phyloP scores from a whole-genome alignment of 371 early-diverging fungal species.

The Phascolomyces articulosus region DNA sequence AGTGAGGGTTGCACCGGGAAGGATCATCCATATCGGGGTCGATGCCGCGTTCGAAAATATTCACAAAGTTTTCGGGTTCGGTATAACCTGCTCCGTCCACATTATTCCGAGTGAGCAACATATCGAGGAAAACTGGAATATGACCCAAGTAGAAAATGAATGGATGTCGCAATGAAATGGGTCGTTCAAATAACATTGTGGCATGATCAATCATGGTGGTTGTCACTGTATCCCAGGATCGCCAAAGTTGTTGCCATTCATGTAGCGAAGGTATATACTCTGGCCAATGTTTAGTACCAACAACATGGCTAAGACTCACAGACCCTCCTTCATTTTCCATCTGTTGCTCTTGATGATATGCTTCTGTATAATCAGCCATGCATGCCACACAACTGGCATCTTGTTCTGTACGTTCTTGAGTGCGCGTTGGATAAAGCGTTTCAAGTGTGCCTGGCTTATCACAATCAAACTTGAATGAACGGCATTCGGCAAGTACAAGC shows the following conservation, averaged over 20 bases:
- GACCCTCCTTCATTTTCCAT: constrained; percentile 8
- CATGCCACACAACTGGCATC: constrained; percentile 13
- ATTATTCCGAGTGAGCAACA: constrained; percentile 70
- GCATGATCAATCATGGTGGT: constrained; percentile 59
- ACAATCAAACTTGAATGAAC: constrained; percentile 61
- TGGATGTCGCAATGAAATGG: constrained; percentile 87
- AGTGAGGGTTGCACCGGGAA: constrained; percentile 78
- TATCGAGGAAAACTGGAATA: constrained; percentile 86
- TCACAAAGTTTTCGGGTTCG: constrained; percentile 64
- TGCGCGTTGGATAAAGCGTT: constrained; percentile 16
- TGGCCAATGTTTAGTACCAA: constrained; percentile 26
- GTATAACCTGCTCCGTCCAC: constrained; percentile 42
- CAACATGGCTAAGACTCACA: constrained; percentile 4
- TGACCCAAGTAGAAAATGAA: constrained; percentile 93
- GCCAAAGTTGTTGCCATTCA: constrained; percentile 85
- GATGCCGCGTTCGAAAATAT: constrained; percentile 93
- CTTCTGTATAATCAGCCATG: background rate
- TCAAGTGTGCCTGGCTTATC: constrained; percentile 15
- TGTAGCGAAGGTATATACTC: constrained; percentile 46
- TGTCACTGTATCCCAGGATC: constrained; percentile 78
- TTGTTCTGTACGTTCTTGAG: constrained; percentile 13
- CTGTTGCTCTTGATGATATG: constrained; percentile 10
- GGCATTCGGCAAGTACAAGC: constrained; percentile 75
- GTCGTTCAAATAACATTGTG: constrained; percentile 64
- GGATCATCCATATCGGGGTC: constrained; percentile 90